These are phyloP conservation scores for Geotrichum histeridarum DNA, from an alignment of 1,139 yeast species.

Conservation along the genomic window DNA sequence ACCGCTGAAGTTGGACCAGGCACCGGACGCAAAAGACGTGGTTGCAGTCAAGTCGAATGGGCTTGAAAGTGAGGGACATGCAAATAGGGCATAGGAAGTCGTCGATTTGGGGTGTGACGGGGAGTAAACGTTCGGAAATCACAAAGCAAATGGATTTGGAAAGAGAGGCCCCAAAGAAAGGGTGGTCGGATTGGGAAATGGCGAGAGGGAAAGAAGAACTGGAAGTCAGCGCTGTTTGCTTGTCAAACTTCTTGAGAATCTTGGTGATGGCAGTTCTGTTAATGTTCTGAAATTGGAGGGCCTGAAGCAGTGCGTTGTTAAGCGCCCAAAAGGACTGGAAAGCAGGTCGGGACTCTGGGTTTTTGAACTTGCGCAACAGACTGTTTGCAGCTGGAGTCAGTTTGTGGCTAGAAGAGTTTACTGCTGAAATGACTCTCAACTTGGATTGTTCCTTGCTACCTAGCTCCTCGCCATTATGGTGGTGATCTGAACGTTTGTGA, in stretches of 20 bases:
- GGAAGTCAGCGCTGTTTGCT: slow-evolving; percentile 57
- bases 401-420: neutral
- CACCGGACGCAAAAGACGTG: slow-evolving; percentile 72
- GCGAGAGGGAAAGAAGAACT: slow-evolving; percentile 26
- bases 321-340: slow-evolving; percentile 50
- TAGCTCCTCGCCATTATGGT: neutral
- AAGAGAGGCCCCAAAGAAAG: slow-evolving; percentile 47
- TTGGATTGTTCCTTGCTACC: neutral
- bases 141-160: slow-evolving; percentile 53
- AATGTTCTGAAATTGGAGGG: slow-evolving; percentile 56
- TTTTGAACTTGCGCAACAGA: slow-evolving; percentile 44
- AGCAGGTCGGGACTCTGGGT: slow-evolving; percentile 46
- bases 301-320: slow-evolving; percentile 53
- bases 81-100: slow-evolving; percentile 74
- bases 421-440: neutral
- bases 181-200: slow-evolving; percentile 40
- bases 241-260: slow-evolving; percentile 69
- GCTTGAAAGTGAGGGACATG: slow-evolving; percentile 63
- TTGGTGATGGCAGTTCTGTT: slow-evolving; percentile 61
- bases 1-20: slow-evolving; percentile 59
- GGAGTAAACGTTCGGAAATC: slow-evolving; percentile 51
- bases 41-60: slow-evolving; percentile 56
- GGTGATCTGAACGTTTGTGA: neutral
- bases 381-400: slow-evolving; percentile 12
- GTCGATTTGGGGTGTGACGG: slow-evolving; percentile 64